A percentile compares a stretch with the other conserved stretches of the same genome.
Evolutionary conservation across 148 eudicot genomes (phyloP).

Genomic region (Amaranthus cruentus): DNA sequence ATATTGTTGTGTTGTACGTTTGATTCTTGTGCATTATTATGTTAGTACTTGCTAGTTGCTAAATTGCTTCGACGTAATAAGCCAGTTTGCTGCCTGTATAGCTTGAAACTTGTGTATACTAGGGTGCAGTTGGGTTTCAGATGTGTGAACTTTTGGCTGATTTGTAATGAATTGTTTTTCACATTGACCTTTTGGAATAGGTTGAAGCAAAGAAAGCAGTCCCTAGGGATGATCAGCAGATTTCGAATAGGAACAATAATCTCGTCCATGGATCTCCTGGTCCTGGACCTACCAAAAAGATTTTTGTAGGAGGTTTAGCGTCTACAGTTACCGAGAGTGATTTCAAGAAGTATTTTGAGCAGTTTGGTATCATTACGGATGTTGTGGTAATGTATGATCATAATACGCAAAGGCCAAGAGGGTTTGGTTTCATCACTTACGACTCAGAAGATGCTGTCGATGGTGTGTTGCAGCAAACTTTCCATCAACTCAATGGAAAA

Average conservation of each 20-base stretch:
- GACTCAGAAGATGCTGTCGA: conserved; percentile 88
- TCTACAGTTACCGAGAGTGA: conserved; percentile 77
- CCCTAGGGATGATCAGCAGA: conserved; percentile 77
- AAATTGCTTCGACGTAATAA: background rate
- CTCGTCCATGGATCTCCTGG: conserved; percentile 71
- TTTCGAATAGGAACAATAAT: conserved; percentile 45
- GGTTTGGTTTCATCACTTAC: conserved; percentile 85
- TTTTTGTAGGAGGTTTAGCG: conserved; percentile 90
- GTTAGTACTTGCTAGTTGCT: conserved; percentile 8
- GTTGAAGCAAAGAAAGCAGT: conserved; percentile 94
- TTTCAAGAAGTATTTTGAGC: conserved; percentile 76
- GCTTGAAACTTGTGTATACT: background rate
- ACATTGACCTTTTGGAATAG: conserved; percentile 31
- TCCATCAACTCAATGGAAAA: conserved; percentile 84
- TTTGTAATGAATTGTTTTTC: conserved; percentile 12
- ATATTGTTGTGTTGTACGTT: too few relatives aligned
- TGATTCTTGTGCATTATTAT: background rate
- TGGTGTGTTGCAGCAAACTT: conserved; percentile 65
- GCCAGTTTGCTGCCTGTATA: background rate
- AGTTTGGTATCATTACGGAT: conserved; percentile 76
- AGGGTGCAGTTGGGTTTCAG: conserved; percentile 5
- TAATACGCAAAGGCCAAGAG: conserved; percentile 88
- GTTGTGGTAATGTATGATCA: conserved; percentile 97
- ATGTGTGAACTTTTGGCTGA: background rate
- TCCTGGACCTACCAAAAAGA: conserved; percentile 72